Percentiles rank a stretch among this genome's conserved stretches.
phyloP scores from a whole-genome alignment of 495 filamentous ascomycete genomes.

The Terfezia claveryi region DNA sequence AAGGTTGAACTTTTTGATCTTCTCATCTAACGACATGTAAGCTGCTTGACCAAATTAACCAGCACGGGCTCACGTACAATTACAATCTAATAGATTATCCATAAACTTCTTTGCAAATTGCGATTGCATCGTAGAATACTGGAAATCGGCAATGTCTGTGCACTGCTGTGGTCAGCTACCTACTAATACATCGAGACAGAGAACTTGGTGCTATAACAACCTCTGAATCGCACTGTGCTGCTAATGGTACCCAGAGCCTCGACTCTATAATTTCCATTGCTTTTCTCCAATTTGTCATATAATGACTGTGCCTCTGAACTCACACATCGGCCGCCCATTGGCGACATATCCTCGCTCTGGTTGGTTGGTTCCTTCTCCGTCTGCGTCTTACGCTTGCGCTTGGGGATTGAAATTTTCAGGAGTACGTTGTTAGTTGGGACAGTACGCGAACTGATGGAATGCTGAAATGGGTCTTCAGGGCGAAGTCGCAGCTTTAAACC shows the following conservation, averaged over 20 bases:
- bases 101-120: constrained; percentile 39
- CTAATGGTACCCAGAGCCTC: constrained; percentile 51
- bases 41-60: background rate
- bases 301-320: constrained; percentile 21
- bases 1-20: constrained; percentile 32
- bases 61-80: constrained; percentile 23
- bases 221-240: constrained; percentile 70
- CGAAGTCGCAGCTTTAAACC: constrained; percentile 44
- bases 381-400: constrained; percentile 56
- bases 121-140: constrained; percentile 29
- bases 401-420: constrained; percentile 70
- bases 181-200: too few relatives aligned
- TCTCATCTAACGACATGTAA: constrained; percentile 27
- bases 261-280: constrained; percentile 41
- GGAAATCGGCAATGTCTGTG: constrained; percentile 42
- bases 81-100: constrained; percentile 30
- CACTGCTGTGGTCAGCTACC: too few relatives aligned
- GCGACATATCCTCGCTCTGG: too few relatives aligned
- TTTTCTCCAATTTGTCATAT: constrained; percentile 47
- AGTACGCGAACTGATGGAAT: constrained; percentile 49
- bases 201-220: constrained; percentile 20
- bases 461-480: constrained; percentile 53
- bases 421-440: constrained; percentile 55
- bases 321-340: too few relatives aligned
- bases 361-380: too few relatives aligned